Base-by-base conservation (phyloP, 1,284 basidiomycete genomes). In the Stereum hirsutum region DNA sequence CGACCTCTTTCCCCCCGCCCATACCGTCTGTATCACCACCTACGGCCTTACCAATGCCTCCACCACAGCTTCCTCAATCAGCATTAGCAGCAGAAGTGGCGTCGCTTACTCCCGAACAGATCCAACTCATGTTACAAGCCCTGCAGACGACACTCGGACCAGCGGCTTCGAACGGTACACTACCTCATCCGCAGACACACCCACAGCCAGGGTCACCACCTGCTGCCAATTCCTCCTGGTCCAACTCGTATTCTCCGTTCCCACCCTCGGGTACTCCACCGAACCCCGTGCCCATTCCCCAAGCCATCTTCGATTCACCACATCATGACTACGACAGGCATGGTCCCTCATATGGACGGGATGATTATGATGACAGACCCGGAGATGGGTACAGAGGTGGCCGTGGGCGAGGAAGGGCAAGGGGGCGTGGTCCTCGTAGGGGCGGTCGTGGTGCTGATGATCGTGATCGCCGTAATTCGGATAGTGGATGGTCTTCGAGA, bases 101-200 rank as follows among this genome's bases (percentile, higher is more conserved):
- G 1, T 61, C 72, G n/a, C 63, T 77, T 15, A 74, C 73, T 6
- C 74, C 71, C 0, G 75, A 74, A 35, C 75, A 78, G 53, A 66
- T 78, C 25, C 69, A 74, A 38, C 57, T 63, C 20, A 63, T 78
- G 47, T 53, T 78, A 24, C 61, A 65, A 20, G 57, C 71, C 0
- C 54, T 78, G 3, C 49, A 47, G 11, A 17, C 37, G 12, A 43
- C 14, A 2, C 6, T 28, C 19, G 11, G 7, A 14, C 4, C 35
- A 15, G 15, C 38, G 14, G 15, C 21, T 42, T 19, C 34, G 14
- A 19, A 33, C 7, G 21, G 32, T 6, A 23, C 20, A 6, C 31
- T 15, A 2, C 27, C 43, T 20, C 33, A 44, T 7, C 10, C 43
- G 14, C 45, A 24, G n/a, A n/a, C n/a, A n/a, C n/a, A n/a, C n/a